Evolutionary conservation across 163 green algal genomes (phyloP).

Genomic region (Coccomyxa subellipsoidea): DNA sequence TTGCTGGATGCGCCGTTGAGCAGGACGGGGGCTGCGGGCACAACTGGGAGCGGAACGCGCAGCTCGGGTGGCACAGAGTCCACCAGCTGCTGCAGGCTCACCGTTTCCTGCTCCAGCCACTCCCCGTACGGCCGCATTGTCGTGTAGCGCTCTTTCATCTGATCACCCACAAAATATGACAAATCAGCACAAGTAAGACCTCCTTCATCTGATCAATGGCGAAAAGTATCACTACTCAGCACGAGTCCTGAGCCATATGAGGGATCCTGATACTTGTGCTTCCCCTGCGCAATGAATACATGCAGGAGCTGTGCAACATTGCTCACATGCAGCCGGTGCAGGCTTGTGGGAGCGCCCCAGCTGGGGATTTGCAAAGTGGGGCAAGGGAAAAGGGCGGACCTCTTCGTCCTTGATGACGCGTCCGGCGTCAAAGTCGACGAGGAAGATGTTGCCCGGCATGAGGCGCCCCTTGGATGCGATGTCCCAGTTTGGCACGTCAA

Average conservation of each 20-base stretch:
- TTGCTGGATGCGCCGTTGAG: background rate
- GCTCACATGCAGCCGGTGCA: no score
- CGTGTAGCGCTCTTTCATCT: slow-evolving; percentile 84
- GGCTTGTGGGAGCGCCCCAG: no score
- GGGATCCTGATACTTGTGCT: no score
- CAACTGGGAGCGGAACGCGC: slow-evolving; percentile 15
- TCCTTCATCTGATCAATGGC: no score
- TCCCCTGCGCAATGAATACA: no score
- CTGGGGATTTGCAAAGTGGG: no score
- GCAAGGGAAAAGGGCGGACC: slow-evolving; percentile 30
- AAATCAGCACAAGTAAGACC: background rate
- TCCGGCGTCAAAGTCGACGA: slow-evolving; percentile 93
- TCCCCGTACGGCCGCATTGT: slow-evolving; percentile 71
- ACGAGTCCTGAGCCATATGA: no score
- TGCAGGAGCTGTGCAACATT: no score
- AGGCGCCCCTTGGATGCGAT: slow-evolving; percentile 88
- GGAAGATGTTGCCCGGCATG: slow-evolving; percentile 95
- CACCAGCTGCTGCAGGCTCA: slow-evolving; percentile 65
- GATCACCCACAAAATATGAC: background rate
- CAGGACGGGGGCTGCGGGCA: background rate
- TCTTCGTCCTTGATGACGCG: slow-evolving; percentile 86
- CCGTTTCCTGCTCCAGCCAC: slow-evolving; percentile 76
- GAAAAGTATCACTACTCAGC: no score
- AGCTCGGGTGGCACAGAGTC: slow-evolving; percentile 28
- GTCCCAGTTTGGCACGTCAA: slow-evolving; percentile 83